Evolutionary conservation across 208 protist genomes (phyloP).

Genomic region (Trypanosoma conorhini): DNA sequence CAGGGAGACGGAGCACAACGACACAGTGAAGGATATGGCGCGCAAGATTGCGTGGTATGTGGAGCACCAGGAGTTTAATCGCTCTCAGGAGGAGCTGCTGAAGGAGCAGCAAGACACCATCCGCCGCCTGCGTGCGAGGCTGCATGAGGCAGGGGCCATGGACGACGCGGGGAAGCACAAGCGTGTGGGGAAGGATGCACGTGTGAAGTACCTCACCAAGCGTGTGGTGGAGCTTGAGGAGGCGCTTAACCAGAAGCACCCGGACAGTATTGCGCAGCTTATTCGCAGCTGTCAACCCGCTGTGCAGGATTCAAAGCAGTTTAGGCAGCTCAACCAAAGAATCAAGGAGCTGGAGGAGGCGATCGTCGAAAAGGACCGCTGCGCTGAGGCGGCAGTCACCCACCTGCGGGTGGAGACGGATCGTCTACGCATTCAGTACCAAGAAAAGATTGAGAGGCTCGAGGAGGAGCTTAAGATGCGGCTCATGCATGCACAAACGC

Average conservation of each 20-base stretch:
- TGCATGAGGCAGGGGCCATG: constrained; percentile 21
- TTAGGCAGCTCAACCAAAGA: constrained; percentile 47
- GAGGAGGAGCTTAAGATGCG: constrained; percentile 40
- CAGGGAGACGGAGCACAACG: constrained; percentile 34
- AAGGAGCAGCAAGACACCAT: constrained; percentile 47
- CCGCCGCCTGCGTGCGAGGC: constrained; percentile 24
- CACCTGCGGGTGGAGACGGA: constrained; percentile 56
- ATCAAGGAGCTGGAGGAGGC: constrained; percentile 61
- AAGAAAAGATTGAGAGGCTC: constrained; percentile 44
- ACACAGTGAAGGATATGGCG: constrained; percentile 37
- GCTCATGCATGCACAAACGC: constrained; percentile 29
- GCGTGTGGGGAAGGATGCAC: constrained; percentile 20
- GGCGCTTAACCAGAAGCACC: constrained; percentile 41
- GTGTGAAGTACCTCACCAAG: constrained; percentile 33
- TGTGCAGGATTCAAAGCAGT: constrained; percentile 37
- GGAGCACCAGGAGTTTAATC: constrained; percentile 40
- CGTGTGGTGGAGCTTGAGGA: constrained; percentile 51
- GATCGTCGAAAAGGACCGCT: constrained; percentile 67
- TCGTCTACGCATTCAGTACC: constrained; percentile 59
- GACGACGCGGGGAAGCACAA: constrained; percentile 14
- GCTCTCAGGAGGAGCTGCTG: constrained; percentile 37
- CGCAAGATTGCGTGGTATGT: constrained; percentile 45
- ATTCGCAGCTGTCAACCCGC: constrained; percentile 56
- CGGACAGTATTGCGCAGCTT: constrained; percentile 61
- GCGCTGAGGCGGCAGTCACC: constrained; percentile 47